Conservation (phyloP, 2,329 filamentous ascomycete species). For the Scedosporium apiospermum region DNA sequence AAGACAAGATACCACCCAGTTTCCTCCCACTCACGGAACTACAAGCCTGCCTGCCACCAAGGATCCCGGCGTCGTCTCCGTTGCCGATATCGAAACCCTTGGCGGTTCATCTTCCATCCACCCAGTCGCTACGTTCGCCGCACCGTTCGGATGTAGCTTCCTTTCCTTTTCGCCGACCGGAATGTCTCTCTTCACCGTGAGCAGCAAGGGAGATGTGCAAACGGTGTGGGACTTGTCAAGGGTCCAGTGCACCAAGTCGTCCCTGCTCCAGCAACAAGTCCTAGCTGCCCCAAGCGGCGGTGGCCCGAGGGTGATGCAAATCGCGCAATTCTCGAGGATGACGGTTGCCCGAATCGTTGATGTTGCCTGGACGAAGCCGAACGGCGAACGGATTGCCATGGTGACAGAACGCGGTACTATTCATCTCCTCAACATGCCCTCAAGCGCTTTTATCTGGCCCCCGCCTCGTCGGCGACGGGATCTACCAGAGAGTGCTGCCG, state of each 20-base stretch:
- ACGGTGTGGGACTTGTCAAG: conserved; percentile 72
- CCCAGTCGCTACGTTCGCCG: conserved; percentile 61
- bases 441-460: conserved; percentile 79
- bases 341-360: conserved; percentile 87
- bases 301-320: conserved; percentile 62
- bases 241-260: conserved; percentile 53
- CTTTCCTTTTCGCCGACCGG: conserved; percentile 69
- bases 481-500: conserved; percentile 28
- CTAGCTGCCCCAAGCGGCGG: conserved; percentile 24
- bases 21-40: conserved; percentile 67
- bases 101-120: conserved; percentile 42
- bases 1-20: conserved; percentile 42
- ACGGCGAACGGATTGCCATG: conserved; percentile 75
- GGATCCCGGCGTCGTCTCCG: conserved; percentile 65
- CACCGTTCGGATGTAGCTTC: conserved; percentile 69
- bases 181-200: conserved; percentile 66
- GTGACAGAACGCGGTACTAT: conserved; percentile 93
- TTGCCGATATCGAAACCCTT: conserved; percentile 60
- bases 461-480: conserved; percentile 50
- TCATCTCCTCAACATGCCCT: conserved; percentile 80
- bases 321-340: conserved; percentile 83
- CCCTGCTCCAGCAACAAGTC: conserved; percentile 38
- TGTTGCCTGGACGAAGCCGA: conserved; percentile 75
- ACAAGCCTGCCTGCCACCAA: conserved; percentile 45
- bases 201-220: conserved; percentile 74